Base-by-base conservation (phyloP, 495 filamentous ascomycete species). In the Penicillium coffeae region DNA sequence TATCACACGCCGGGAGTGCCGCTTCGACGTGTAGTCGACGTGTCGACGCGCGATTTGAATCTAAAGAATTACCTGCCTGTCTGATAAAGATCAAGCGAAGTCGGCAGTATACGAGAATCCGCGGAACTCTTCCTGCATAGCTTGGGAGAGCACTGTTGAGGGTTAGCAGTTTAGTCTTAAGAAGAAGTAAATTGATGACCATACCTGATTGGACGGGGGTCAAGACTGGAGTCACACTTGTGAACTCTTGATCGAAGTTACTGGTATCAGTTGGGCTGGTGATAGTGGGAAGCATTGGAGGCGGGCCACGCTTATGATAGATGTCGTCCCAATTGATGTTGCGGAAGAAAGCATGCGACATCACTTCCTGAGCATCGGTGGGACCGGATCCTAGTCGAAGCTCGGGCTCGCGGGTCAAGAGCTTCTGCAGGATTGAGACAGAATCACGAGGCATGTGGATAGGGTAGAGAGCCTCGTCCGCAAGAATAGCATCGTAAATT, bases 71-170 rank as follows among this genome's bases (percentile, higher is more conserved):
- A 51, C 57, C 39, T 46, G 42, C 37, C 38, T 38, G 22, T 27
- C 45, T 48, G 50, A 32, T n/a, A 47, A 27, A 30, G 13, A 65
- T 74, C 67, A 79, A 51, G 66, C 70, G 62, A 88, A 89, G 63
- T 89, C 86, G 25, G 87, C 86, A 27, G 85, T 86, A 59, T 99
- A 99, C 10, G 94, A 97, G 77, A 99, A 99, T 53, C 93, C 93
- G 38, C 93, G 86, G 88, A 99, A 99, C 67, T 99, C 90, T 74
- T 99, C 93, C 73, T 99, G 93, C 94, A 97, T 97, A 15, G 90
- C 87, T 76, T 96, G 92, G 8, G 94, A 93, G 40, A 99, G 81
- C 21, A 99, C 93, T 96, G 59, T 27, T 51, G 18, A 51, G n/a
- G 46, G 60, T 38, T 38, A 53, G 52, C 21, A 55, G 22, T 45